A percentile compares a stretch with the other conserved stretches of the same genome.
These are phyloP conservation scores for Davidsoniella australis DNA, from an alignment of 2,329 filamentous ascomycete species.

Conservation along the genomic window DNA sequence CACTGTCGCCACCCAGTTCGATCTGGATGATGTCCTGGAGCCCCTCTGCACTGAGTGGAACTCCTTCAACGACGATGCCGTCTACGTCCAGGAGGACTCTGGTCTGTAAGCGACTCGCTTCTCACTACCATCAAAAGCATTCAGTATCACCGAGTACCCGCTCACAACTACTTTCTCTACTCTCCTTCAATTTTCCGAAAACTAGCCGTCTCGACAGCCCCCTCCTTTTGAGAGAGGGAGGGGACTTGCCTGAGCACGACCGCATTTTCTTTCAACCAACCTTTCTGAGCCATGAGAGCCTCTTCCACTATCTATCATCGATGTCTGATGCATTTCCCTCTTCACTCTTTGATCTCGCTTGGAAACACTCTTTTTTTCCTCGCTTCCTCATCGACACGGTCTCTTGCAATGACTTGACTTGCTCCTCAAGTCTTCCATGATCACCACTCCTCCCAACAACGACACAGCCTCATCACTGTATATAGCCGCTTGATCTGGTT, in stretches of 20 bases:
- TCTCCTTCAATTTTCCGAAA: neutral
- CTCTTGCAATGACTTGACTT: neutral
- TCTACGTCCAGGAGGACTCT: constrained; percentile 14
- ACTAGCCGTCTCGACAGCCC: too few relatives aligned
- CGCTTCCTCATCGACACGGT: neutral
- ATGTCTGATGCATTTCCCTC: neutral
- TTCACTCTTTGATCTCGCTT: too few relatives aligned
- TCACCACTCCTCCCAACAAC: neutral
- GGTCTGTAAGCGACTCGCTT: constrained; percentile 12
- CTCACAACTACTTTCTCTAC: neutral
- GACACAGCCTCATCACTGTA: constrained; percentile 3
- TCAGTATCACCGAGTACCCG: too few relatives aligned
- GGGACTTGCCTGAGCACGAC: neutral
- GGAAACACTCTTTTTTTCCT: too few relatives aligned
- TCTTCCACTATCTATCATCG: constrained; percentile 1
- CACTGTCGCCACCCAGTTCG: constrained; percentile 11
- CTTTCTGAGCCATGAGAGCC: neutral
- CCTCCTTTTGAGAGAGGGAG: constrained; percentile 6
- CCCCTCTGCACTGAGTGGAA: constrained; percentile 12
- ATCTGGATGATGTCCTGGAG: constrained; percentile 11
- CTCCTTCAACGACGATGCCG: constrained; percentile 11
- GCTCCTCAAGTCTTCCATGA: neutral
- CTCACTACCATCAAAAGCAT: neutral
- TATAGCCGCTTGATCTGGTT: constrained; percentile 5
- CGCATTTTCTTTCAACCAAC: neutral